Conservation (phyloP, 805 yeast genomes). For the Ogataea paraovalis region DNA sequence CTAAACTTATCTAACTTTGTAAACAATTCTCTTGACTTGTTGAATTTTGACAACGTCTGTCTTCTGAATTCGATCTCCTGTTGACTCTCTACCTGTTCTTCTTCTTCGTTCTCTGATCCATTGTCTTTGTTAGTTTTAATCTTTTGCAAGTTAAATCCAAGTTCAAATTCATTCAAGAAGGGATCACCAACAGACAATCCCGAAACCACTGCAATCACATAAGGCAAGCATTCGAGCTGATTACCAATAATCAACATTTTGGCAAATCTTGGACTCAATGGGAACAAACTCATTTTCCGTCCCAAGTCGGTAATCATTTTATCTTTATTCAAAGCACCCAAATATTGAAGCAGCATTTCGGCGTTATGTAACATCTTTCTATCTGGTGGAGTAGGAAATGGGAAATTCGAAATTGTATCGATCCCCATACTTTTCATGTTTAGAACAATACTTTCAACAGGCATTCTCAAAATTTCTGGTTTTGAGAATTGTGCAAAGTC, state of each 20-base stretch:
- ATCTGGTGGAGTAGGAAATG: constrained; percentile 90
- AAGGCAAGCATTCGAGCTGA: constrained; percentile 81
- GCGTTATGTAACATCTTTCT: constrained; percentile 57
- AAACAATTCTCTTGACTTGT: constrained; percentile 57
- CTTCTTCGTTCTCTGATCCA: constrained; percentile 32
- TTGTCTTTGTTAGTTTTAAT: constrained; percentile 31
- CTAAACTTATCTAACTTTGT: constrained; percentile 65
- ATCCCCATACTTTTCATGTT: constrained; percentile 98
- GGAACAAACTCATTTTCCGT: constrained; percentile 81
- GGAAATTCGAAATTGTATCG: constrained; percentile 84
- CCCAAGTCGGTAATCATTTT: constrained; percentile 74
- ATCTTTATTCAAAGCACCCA: constrained; percentile 71
- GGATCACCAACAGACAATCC: constrained; percentile 94
- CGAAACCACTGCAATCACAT: constrained; percentile 86
- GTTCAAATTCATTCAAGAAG: constrained; percentile 68
- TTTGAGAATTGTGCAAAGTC: constrained; percentile 77
- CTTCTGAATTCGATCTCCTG: constrained; percentile 37
- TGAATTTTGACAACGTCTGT: constrained; percentile 46
- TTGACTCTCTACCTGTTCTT: constrained; percentile 32
- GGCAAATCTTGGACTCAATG: constrained; percentile 89
- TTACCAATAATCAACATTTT: constrained; percentile 86
- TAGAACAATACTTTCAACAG: constrained; percentile 91
- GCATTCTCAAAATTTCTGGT: constrained; percentile 94
- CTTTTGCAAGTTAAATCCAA: constrained; percentile 46
- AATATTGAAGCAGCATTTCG: constrained; percentile 56